phyloP scores from a whole-genome alignment of 331 rosid genomes.

The Acacia pycnantha region DNA sequence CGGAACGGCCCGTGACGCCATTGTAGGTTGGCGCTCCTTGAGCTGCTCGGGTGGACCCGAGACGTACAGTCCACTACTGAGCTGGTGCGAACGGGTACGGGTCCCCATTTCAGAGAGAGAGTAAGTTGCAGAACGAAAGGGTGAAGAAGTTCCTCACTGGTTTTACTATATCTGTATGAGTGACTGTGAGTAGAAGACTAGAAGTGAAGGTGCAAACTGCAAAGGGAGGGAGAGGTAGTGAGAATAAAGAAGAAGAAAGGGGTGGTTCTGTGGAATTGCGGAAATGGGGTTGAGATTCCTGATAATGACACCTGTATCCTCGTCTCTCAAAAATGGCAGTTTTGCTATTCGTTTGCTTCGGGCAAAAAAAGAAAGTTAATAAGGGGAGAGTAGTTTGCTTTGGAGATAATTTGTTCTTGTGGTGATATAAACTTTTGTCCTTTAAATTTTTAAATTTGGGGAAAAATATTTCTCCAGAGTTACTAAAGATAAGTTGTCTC shows the following conservation, averaged over 20 bases:
- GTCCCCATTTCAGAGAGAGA: conserved; percentile 54
- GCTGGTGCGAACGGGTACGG: conserved; percentile 89
- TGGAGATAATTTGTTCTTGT: no score
- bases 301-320: conserved; percentile 44
- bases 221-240: neutral
- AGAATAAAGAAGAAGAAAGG: neutral
- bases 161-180: neutral
- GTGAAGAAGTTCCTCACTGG: neutral
- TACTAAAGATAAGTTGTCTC: no score
- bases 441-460: no score
- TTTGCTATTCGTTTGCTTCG: neutral
- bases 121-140: neutral
- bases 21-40: conserved; percentile 84
- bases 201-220: conserved; percentile 17
- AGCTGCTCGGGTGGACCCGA: conserved; percentile 90
- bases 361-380: no score
- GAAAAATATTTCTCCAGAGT: no score
- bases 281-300: conserved; percentile 38
- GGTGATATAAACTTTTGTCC: no score
- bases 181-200: neutral
- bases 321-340: conserved; percentile 17
- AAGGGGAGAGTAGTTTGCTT: no score
- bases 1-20: conserved; percentile 77
- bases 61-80: conserved; percentile 85
- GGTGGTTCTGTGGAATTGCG: conserved; percentile 34